Percentiles rank a stretch among this genome's conserved stretches.
Conservation (phyloP, 1,139 yeast genomes). For the Saccharomyces hybrid region DNA sequence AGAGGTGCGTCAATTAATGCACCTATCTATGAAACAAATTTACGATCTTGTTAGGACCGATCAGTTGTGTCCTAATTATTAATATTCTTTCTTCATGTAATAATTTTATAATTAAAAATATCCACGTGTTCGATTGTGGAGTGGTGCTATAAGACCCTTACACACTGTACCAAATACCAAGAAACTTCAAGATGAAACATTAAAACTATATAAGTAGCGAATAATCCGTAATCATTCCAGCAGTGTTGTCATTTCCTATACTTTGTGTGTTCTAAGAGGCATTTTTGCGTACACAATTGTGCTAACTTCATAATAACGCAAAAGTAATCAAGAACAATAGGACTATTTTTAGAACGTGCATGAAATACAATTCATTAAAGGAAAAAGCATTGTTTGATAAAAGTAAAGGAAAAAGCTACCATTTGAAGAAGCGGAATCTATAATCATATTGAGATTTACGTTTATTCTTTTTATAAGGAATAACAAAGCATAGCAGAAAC, state of each 20-base stretch:
- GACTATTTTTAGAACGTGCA: not conserved
- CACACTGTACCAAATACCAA: not conserved
- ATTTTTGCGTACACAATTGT: not conserved
- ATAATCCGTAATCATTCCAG: too few relatives aligned
- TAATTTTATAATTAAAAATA: not conserved
- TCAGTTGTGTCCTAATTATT: constrained; percentile 53
- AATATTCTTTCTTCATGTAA: constrained; percentile 2
- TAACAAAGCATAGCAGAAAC: too few relatives aligned
- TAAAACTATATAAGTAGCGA: too few relatives aligned
- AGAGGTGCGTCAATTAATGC: constrained; percentile 81
- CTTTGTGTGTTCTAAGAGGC: too few relatives aligned
- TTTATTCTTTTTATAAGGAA: too few relatives aligned
- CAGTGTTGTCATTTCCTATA: too few relatives aligned
- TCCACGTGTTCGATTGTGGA: not conserved
- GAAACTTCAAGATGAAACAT: too few relatives aligned
- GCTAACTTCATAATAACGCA: not conserved
- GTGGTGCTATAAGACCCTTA: not conserved
- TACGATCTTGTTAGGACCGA: constrained; percentile 52
- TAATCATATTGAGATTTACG: too few relatives aligned
- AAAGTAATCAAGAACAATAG: not conserved
- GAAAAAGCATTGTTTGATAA: too few relatives aligned
- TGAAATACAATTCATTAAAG: too few relatives aligned
- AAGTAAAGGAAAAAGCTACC: too few relatives aligned
- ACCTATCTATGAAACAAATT: constrained; percentile 56
- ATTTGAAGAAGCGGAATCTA: too few relatives aligned